phyloP scores from a whole-genome alignment of 345 rosid species.

The Cardamine resedifolia region DNA sequence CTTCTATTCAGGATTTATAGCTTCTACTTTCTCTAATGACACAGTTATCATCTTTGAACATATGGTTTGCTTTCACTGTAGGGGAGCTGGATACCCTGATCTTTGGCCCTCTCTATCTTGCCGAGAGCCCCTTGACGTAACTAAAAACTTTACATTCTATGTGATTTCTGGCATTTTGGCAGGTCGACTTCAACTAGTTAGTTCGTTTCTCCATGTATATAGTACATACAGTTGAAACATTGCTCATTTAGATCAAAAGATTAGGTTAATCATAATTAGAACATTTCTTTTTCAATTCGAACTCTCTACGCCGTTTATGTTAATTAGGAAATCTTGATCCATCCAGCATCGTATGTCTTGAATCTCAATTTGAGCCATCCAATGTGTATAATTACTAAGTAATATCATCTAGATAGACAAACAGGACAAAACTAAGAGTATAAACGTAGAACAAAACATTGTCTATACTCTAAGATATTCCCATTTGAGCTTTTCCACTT shows the following conservation, averaged over 20 bases:
- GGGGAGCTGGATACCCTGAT: slow-evolving; percentile 94
- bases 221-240: neutral
- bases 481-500: slow-evolving; percentile 96
- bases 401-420: no score
- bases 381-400: no score
- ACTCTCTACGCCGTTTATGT: no score
- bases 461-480: no score
- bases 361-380: neutral
- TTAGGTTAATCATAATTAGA: no score
- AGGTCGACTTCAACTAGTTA: slow-evolving; percentile 46
- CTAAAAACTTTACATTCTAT: slow-evolving; percentile 77
- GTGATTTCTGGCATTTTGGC: slow-evolving; percentile 78
- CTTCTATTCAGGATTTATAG: neutral
- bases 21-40: neutral
- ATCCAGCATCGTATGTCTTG: neutral
- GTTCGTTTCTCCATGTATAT: neutral
- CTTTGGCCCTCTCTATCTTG: slow-evolving; percentile 93
- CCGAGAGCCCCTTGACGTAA: slow-evolving; percentile 93
- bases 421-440: no score
- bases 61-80: slow-evolving; percentile 44
- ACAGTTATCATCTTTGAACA: neutral
- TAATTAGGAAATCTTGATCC: slow-evolving; percentile 14
- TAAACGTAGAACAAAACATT: no score
- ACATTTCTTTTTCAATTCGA: no score
- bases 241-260: no score